A percentile compares a stretch with the other conserved stretches of the same genome.
phyloP scores from a whole-genome alignment of 768 basidiomycete genomes.

The Boletellus sp. region DNA sequence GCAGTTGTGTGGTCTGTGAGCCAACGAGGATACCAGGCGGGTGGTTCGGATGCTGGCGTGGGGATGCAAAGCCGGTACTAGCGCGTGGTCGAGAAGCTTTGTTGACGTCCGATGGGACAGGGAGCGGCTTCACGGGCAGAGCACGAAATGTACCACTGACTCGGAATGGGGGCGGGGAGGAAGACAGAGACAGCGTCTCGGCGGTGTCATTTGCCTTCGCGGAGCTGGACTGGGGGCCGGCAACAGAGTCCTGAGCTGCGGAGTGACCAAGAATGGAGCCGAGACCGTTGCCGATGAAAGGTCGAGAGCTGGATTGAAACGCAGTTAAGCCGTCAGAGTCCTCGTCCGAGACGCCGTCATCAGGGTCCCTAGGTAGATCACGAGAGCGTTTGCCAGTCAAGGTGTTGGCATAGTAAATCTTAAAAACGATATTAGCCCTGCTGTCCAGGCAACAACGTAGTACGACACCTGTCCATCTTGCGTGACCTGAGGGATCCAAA shows the following conservation, averaged over 20 bases:
- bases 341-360: slow-evolving; percentile 51
- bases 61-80: slow-evolving; percentile 20
- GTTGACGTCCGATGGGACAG: neutral
- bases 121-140: slow-evolving; percentile 4
- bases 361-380: slow-evolving; percentile 72
- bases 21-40: slow-evolving; percentile 8
- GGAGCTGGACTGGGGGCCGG: neutral
- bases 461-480: slow-evolving; percentile 70
- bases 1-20: slow-evolving; percentile 6
- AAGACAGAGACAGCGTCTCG: neutral
- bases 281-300: slow-evolving; percentile 46
- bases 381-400: slow-evolving; percentile 73
- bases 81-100: slow-evolving; percentile 20
- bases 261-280: slow-evolving; percentile 34
- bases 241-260: slow-evolving; percentile 3
- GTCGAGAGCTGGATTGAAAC: slow-evolving; percentile 50
- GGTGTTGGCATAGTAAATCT: slow-evolving; percentile 95
- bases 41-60: slow-evolving; percentile 7
- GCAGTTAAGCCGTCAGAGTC: slow-evolving; percentile 51
- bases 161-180: neutral
- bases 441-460: neutral
- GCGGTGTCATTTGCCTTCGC: neutral
- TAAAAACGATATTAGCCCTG: neutral
- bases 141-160: neutral
- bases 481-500: slow-evolving; percentile 88